Percentiles rank a stretch among this genome's conserved stretches.
phyloP scores from a whole-genome alignment of 441 rosid genomes.

The Eruca vesicaria region DNA sequence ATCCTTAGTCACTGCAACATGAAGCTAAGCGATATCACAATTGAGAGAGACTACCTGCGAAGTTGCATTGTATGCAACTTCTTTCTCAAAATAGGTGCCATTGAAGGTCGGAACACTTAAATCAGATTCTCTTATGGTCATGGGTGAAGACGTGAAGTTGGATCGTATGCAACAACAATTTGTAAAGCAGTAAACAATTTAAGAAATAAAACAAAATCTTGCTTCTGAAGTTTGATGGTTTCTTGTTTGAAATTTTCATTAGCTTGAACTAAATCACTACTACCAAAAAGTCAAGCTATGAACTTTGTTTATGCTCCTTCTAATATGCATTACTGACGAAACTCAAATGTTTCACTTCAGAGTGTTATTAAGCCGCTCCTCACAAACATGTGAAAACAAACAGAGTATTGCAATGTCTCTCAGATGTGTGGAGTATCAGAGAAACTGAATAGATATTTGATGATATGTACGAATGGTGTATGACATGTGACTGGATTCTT shows the following conservation, averaged over 20 bases:
- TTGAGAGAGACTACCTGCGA: slow-evolving; percentile 47
- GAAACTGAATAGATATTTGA: too few species aligned
- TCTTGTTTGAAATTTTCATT: background rate
- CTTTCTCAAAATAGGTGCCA: too few species aligned
- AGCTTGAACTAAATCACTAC: background rate
- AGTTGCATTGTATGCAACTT: slow-evolving; percentile 46
- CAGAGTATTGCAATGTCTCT: too few species aligned
- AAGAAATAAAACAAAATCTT: background rate
- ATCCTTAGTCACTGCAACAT: background rate
- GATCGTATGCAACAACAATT: slow-evolving; percentile 69
- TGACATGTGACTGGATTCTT: too few species aligned
- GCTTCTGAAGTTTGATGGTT: background rate
- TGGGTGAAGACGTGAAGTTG: slow-evolving; percentile 85
- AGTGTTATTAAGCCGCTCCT: too few species aligned
- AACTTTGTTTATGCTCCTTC: background rate
- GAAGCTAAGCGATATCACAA: background rate
- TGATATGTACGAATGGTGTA: too few species aligned
- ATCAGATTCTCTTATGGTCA: slow-evolving; percentile 85
- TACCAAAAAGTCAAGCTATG: background rate
- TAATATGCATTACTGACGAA: background rate
- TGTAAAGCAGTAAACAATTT: background rate
- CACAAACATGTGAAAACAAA: too few species aligned
- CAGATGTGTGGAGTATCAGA: too few species aligned
- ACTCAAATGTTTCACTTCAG: slow-evolving; percentile 38
- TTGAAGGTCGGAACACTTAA: slow-evolving; percentile 88